Evolutionary conservation across 768 basidiomycete genomes (phyloP), one percentile per base, ranked within the genome.

Genomic region (Phylloporus sp.): DNA sequence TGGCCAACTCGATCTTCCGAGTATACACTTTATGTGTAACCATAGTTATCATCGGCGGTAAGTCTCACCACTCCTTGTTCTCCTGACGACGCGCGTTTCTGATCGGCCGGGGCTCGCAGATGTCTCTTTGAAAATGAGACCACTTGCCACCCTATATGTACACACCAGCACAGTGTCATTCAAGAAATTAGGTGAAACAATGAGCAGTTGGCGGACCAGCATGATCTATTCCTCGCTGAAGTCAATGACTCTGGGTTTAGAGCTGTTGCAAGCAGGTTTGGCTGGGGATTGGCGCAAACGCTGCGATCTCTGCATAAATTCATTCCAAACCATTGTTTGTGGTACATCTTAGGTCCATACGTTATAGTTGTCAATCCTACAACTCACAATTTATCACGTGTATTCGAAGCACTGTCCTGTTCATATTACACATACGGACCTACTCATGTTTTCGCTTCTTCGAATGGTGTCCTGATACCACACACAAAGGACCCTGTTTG

Each of bases 1-100:
- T 15, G 91, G 86, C 1, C 91, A 89, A 59, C 81, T 98, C 53
- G 95, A 97, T 66, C 80, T 97, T 10, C 95, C 97, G 0, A 88
- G 83, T 57, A 78, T 98, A 6, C 95, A 98, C 69, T 98, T 97
- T 64, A 97, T 98, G 95, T 99, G 95, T 70, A 85, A 87, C 61
- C 97, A 98, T 66, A 93, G 91, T 54, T 98, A 91, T 73, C 97
- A 99, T 66, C 92, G 95, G 65, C 78, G 94, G 91, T 91, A 47
- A 39, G 71, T 65, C 16, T 45, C 29, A 4, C 24, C 12, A 6
- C 11, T 8, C 22, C 12, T 70, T 48, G 47, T 20, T 15, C n/a
- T 40, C 28, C 26, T 15, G n/a, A 48, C 12, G 35, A n/a, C 11
- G 9, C 15, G 24, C 15, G 13, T 12, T 29, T 24, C 44, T 55